A percentile compares a stretch with the other conserved stretches of the same genome.
Evolutionary conservation across 352 stramenopile species (phyloP).

Genomic region (Phytophthora fragariaefolia): DNA sequence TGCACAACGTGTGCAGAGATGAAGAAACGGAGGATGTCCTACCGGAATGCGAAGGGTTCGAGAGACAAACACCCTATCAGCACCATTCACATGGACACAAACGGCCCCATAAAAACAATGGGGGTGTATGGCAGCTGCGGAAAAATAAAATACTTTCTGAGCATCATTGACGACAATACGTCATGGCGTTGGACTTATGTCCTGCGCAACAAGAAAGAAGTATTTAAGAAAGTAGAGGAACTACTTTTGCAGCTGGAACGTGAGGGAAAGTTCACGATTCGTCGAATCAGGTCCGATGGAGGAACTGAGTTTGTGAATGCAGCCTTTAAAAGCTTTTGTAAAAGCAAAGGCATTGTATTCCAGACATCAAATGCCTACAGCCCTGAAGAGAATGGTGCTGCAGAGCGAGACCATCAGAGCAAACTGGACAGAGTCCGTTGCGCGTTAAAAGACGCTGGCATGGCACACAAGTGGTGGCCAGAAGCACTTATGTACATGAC

Average conservation of each 20-base stretch:
- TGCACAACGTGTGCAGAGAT: too few relatives aligned
- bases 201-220: conserved; percentile 10
- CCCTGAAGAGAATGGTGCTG: background rate
- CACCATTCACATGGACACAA: conserved; percentile 24
- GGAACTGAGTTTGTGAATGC: conserved; percentile 25
- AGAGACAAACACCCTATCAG: conserved; percentile 1
- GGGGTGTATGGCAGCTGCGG: conserved; percentile 7
- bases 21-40: too few relatives aligned
- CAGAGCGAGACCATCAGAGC: conserved; percentile 16
- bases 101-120: conserved; percentile 21
- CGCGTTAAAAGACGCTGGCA: background rate
- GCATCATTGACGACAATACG: conserved; percentile 24
- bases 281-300: conserved; percentile 8
- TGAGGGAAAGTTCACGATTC: conserved; percentile 12
- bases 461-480: conserved; percentile 5
- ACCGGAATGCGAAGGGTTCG: too few relatives aligned
- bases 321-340: conserved; percentile 16
- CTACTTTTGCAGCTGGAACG: conserved; percentile 10
- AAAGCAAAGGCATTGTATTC: background rate
- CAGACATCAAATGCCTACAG: background rate
- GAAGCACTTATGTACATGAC: conserved; percentile 26
- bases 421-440: conserved; percentile 9
- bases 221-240: conserved; percentile 12
- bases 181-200: conserved; percentile 21
- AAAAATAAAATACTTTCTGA: conserved; percentile 18